Conservation (phyloP, 108 stramenopile species). For the Cyclotella choctawhatcheeana region DNA sequence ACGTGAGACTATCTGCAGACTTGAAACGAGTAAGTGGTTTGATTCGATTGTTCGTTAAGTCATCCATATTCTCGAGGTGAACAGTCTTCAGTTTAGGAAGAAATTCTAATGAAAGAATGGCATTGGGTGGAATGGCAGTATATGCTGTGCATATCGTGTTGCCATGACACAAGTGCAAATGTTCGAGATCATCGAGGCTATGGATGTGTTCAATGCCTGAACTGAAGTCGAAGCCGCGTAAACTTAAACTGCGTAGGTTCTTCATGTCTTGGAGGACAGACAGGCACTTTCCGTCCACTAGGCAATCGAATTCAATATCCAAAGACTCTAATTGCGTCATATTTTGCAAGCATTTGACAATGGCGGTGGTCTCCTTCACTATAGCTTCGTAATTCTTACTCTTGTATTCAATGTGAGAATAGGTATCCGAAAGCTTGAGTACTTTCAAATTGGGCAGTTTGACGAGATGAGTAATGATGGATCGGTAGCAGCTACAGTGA, state of each 20-base stretch:
- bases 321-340: not conserved
- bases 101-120: not conserved
- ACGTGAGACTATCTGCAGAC: not conserved
- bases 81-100: not conserved
- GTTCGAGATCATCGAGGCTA: not conserved
- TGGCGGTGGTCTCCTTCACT: not conserved
- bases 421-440: not conserved
- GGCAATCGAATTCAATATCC: not conserved
- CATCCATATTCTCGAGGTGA: not conserved
- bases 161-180: constrained; percentile 1
- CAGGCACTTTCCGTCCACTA: not conserved
- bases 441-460: not conserved
- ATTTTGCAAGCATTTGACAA: not conserved
- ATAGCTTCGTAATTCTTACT: not conserved
- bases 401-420: not conserved
- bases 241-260: not conserved
- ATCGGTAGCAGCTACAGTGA: not conserved
- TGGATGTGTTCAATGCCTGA: not conserved
- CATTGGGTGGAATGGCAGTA: not conserved
- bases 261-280: not conserved
- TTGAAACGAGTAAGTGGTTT: not conserved
- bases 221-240: not conserved
- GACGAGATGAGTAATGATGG: not conserved
- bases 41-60: not conserved
- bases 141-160: not conserved